phyloP scores from a whole-genome alignment of 2,329 filamentous ascomycete genomes.

The Sclerotinia minor region DNA sequence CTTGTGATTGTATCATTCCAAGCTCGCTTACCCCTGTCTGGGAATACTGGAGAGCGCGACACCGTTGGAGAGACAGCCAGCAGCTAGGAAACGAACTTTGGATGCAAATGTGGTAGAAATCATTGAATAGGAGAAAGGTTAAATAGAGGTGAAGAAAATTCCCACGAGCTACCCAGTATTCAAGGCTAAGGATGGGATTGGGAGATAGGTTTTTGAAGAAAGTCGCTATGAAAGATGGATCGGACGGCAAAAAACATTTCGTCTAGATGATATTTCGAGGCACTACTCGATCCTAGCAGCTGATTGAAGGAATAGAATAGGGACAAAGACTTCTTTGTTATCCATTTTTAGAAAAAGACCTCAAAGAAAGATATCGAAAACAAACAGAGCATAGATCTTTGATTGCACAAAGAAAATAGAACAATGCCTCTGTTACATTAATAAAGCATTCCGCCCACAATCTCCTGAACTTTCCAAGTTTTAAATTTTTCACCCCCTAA shows the following conservation, averaged over 20 bases:
- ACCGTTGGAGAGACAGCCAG: not conserved
- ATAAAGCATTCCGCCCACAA: not conserved
- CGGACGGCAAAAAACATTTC: not conserved
- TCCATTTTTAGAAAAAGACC: not conserved
- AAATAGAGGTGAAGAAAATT: no score
- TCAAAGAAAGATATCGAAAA: not conserved
- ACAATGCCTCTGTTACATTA: not conserved
- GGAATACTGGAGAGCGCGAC: not conserved
- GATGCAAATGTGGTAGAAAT: not conserved
- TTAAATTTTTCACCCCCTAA: not conserved
- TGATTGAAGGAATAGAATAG: not conserved
- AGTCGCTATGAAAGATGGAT: not conserved
- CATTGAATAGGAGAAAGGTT: no score
- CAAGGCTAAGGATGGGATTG: no score
- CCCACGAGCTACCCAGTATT: rapidly evolving
- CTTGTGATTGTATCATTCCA: no score
- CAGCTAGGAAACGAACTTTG: not conserved
- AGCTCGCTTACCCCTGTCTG: not conserved
- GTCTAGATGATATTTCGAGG: not conserved
- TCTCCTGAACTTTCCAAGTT: no score
- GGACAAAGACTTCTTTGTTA: slow-evolving; percentile 2
- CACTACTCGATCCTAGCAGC: not conserved
- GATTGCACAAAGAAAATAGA: not conserved
- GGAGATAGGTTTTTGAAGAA: not conserved
- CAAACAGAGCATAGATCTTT: not conserved